These are phyloP conservation scores for Leccinum cinnamomeum DNA, from an alignment of 1,284 basidiomycete species.

Conservation along the genomic window DNA sequence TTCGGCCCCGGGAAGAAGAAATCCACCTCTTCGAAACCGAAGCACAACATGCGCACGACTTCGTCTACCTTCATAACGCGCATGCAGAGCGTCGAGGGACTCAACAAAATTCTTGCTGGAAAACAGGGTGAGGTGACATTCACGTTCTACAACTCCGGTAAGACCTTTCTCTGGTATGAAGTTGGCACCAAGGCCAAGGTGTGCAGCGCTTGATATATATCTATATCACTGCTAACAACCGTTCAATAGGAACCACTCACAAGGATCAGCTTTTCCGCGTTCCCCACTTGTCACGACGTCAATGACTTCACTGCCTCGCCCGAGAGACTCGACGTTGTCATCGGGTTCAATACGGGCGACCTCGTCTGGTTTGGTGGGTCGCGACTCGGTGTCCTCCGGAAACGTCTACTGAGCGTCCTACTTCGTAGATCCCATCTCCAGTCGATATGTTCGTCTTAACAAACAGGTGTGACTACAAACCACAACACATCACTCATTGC, in stretches of 20 bases:
- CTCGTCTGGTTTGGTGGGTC: conserved; percentile 84
- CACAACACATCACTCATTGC: conserved; percentile 37
- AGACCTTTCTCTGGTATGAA: conserved; percentile 83
- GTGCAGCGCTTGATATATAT: conserved; percentile 22
- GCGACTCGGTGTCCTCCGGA: background rate
- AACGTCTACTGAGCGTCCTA: conserved; percentile 1
- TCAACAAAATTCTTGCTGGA: conserved; percentile 69
- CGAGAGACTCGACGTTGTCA: conserved; percentile 84
- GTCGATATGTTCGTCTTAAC: conserved; percentile 87
- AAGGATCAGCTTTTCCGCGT: conserved; percentile 81
- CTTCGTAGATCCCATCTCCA: conserved; percentile 72
- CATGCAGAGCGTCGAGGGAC: conserved; percentile 75
- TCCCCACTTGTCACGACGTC: conserved; percentile 89
- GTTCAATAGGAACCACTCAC: conserved; percentile 75
- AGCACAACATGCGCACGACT: conserved; percentile 85
- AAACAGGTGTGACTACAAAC: conserved; percentile 61
- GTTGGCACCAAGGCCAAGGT: conserved; percentile 79
- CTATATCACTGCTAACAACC: background rate
- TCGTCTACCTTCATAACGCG: conserved; percentile 89
- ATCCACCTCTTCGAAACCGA: conserved; percentile 62
- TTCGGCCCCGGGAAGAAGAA: conserved; percentile 59
- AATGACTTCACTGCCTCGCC: conserved; percentile 76
- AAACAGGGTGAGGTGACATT: conserved; percentile 83
- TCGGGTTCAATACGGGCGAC: conserved; percentile 93
- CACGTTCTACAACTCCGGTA: conserved; percentile 80